phyloP scores from a whole-genome alignment of 192 early-diverging fungal genomes.

The Anaeromyces robustus region DNA sequence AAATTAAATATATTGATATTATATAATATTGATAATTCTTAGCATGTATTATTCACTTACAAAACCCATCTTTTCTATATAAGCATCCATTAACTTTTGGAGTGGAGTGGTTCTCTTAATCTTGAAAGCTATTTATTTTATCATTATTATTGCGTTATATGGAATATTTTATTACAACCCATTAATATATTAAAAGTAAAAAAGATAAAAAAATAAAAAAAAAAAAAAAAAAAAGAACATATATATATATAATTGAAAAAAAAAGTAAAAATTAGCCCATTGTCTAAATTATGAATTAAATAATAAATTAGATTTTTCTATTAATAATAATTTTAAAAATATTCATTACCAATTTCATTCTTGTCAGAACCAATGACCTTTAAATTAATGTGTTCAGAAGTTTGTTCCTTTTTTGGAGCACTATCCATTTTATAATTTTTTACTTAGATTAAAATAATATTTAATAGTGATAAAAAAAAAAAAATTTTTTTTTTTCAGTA shows the following conservation, averaged over 20 bases:
- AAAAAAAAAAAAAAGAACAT: not conserved
- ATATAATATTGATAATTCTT: too few species aligned
- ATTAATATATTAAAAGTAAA: too few species aligned
- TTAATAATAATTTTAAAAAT: not conserved
- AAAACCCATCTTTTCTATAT: constrained; percentile 67
- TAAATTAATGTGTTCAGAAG: constrained; percentile 71
- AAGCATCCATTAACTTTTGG: constrained; percentile 88
- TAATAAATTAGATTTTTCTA: not conserved
- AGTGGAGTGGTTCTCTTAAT: constrained; percentile 86
- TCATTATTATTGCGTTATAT: too few species aligned
- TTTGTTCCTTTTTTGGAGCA: not conserved
- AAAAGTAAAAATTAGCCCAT: too few species aligned
- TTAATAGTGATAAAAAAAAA: not conserved
- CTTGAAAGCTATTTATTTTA: constrained; percentile 66
- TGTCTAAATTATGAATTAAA: too few species aligned
- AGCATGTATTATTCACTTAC: constrained; percentile 8
- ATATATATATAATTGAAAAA: not conserved
- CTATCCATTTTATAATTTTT: not conserved
- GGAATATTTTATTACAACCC: too few species aligned
- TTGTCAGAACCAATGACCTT: constrained; percentile 59
- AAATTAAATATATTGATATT: too few species aligned
- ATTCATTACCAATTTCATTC: constrained; percentile 49
- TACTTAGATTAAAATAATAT: not conserved
- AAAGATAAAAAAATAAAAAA: too few species aligned
- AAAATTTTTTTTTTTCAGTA: too few species aligned